Percentiles rank a stretch among this genome's conserved stretches.
These are phyloP conservation scores for Nannochloris sp. DNA, from an alignment of 139 green algal genomes.

Conservation along the genomic window DNA sequence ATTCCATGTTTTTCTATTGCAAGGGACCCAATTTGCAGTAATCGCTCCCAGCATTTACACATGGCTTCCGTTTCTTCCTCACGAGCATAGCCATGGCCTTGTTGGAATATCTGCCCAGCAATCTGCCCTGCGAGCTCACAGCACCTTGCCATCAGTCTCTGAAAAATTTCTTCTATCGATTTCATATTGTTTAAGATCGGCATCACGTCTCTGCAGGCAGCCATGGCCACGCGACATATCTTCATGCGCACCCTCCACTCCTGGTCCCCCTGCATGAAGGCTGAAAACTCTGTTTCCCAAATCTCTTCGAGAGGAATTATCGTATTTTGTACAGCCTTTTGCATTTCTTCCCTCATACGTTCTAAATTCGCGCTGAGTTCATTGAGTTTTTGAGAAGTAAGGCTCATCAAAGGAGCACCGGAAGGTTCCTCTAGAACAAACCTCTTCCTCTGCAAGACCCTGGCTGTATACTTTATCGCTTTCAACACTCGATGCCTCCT, in stretches of 20 bases:
- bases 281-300: background rate
- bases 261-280: background rate
- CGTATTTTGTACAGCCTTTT: background rate
- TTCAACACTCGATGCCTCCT: slow-evolving; percentile 44
- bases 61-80: slow-evolving; percentile 4
- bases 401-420: background rate
- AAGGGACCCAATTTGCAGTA: slow-evolving; percentile 28
- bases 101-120: background rate
- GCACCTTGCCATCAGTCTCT: background rate
- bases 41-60: slow-evolving; percentile 30
- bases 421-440: slow-evolving; percentile 54
- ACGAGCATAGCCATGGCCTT: slow-evolving; percentile 4
- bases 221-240: background rate
- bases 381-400: background rate
- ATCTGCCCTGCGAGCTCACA: background rate
- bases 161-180: slow-evolving; percentile 1
- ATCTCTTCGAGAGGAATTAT: background rate
- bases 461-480: slow-evolving; percentile 53
- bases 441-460: slow-evolving; percentile 52
- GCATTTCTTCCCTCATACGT: background rate
- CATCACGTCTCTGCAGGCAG: background rate
- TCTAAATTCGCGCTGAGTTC: background rate
- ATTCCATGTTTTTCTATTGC: slow-evolving; percentile 28
- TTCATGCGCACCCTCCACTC: background rate
- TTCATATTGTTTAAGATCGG: slow-evolving; percentile 1